These are phyloP conservation scores for Entomortierella parvispora DNA, from an alignment of 192 early-diverging fungal genomes.

Conservation along the genomic window DNA sequence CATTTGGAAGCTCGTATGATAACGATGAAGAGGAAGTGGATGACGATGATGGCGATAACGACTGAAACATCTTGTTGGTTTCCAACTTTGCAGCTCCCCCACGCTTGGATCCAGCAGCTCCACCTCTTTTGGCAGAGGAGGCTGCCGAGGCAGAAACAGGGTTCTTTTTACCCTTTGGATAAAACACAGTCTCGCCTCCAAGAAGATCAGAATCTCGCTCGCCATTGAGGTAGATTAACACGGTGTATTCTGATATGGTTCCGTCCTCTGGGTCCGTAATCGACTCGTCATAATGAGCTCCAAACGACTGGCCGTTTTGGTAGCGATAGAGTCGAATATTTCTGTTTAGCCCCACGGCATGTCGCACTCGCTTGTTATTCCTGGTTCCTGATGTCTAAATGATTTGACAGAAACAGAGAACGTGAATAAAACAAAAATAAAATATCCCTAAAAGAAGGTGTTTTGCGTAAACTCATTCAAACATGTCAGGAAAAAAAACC, in stretches of 20 bases:
- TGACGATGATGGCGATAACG: not conserved
- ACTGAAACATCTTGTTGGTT: not conserved
- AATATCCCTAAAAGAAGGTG: not conserved
- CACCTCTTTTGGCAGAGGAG: not conserved
- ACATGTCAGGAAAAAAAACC: too few relatives aligned
- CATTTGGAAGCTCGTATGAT: slow-evolving; percentile 62
- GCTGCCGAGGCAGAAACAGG: not conserved
- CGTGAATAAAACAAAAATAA: not conserved
- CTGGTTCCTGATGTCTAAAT: slow-evolving; percentile 35
- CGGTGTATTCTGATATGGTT: slow-evolving; percentile 62
- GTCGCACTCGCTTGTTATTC: slow-evolving; percentile 26
- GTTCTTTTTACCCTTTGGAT: slow-evolving; percentile 35
- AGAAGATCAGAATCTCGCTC: slow-evolving; percentile 37
- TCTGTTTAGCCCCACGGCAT: slow-evolving; percentile 59
- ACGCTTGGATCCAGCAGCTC: not conserved
- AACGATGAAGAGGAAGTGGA: slow-evolving; percentile 50
- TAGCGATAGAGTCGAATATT: slow-evolving; percentile 73
- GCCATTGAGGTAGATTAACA: slow-evolving; percentile 69
- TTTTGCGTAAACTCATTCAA: not conserved
- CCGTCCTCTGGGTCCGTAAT: slow-evolving; percentile 61
- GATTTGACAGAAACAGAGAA: not conserved
- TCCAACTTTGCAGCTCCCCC: slow-evolving; percentile 5
- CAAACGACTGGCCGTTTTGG: slow-evolving; percentile 67
- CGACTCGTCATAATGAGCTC: slow-evolving; percentile 70
- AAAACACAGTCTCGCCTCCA: slow-evolving; percentile 39